A percentile compares a stretch with the other conserved stretches of the same genome.
phyloP scores from a whole-genome alignment of 768 basidiomycete species.

The Crucibulum laeve region DNA sequence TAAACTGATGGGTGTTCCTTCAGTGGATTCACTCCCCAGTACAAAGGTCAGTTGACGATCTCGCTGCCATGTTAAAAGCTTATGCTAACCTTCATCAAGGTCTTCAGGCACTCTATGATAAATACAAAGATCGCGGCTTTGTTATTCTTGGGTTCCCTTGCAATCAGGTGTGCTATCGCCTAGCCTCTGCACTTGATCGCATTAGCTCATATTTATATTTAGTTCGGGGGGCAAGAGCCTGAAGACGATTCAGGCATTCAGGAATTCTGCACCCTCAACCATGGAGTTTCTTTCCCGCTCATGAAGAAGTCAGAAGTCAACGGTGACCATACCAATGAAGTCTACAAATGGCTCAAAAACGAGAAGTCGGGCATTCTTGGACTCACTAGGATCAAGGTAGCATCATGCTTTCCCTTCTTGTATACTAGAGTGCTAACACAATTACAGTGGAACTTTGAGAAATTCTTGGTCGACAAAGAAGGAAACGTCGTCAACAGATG shows the following conservation, averaged over 20 bases:
- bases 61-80: background rate
- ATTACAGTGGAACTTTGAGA: slow-evolving; percentile 87
- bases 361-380: slow-evolving; percentile 74
- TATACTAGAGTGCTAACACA: background rate
- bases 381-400: slow-evolving; percentile 69
- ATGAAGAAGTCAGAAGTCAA: slow-evolving; percentile 95
- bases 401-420: background rate
- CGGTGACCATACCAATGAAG: slow-evolving; percentile 77
- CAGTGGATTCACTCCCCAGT: slow-evolving; percentile 84
- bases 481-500: slow-evolving; percentile 73
- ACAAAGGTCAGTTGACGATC: slow-evolving; percentile 59
- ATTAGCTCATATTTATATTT: background rate
- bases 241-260: slow-evolving; percentile 72
- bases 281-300: slow-evolving; percentile 87
- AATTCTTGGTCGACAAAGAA: slow-evolving; percentile 78
- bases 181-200: background rate
- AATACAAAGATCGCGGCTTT: slow-evolving; percentile 73
- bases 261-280: slow-evolving; percentile 74
- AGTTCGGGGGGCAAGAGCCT: slow-evolving; percentile 89
- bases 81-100: slow-evolving; percentile 32
- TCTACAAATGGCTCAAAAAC: slow-evolving; percentile 81
- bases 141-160: slow-evolving; percentile 89
- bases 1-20: background rate
- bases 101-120: slow-evolving; percentile 76
- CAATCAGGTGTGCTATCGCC: slow-evolving; percentile 55